Evolutionary conservation across 1,139 yeast species (phyloP).

Genomic region (Yamadazyma trypodendri): DNA sequence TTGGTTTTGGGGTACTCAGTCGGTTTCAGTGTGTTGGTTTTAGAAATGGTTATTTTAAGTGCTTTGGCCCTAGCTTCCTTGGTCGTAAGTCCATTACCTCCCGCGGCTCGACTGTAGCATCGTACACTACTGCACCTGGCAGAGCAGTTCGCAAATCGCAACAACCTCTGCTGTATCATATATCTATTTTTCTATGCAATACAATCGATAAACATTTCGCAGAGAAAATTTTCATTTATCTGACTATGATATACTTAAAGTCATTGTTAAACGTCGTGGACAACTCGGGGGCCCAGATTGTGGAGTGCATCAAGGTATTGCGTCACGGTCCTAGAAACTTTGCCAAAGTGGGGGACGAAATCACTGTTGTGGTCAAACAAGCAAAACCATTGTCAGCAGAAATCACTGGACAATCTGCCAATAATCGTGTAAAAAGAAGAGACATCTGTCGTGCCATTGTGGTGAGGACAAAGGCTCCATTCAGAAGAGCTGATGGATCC

Average conservation of each 20-base stretch:
- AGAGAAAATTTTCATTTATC: constrained; percentile 7
- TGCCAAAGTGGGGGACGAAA: constrained; percentile 86
- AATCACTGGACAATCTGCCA: constrained; percentile 66
- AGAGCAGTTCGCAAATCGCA: not conserved
- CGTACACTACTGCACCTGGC: not conserved
- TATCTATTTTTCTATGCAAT: too few relatives aligned
- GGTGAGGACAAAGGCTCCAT: constrained; percentile 88
- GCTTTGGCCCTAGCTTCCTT: too few relatives aligned
- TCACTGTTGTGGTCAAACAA: constrained; percentile 92
- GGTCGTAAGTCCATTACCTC: too few relatives aligned
- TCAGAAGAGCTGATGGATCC: constrained; percentile 84
- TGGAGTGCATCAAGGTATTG: constrained; percentile 92
- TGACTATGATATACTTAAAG: constrained; percentile 79
- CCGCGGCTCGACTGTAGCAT: not conserved
- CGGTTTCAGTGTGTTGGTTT: too few relatives aligned
- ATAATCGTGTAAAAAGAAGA: constrained; percentile 87
- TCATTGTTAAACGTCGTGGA: constrained; percentile 88
- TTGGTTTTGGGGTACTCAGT: too few relatives aligned
- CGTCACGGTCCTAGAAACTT: constrained; percentile 83
- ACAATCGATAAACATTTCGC: not conserved
- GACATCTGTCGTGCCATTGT: constrained; percentile 95
- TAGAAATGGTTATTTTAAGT: too few relatives aligned
- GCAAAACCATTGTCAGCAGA: constrained; percentile 71
- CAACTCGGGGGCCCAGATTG: constrained; percentile 93
- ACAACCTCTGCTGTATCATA: not conserved